Evolutionary conservation across 257 asterid species (phyloP).

Genomic region (Galeopsis tetrahit): DNA sequence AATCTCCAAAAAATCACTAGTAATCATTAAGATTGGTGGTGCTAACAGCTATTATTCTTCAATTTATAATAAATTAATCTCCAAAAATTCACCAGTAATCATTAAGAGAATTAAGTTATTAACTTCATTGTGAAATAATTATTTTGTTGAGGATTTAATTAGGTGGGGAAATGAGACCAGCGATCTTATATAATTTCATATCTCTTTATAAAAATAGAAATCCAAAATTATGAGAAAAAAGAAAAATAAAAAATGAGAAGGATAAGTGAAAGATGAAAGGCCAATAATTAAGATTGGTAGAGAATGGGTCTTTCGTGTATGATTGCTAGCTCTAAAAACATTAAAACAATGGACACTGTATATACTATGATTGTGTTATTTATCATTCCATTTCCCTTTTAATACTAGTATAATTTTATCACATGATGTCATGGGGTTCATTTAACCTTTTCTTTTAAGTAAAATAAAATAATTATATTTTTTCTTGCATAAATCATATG

Average conservation of each 20-base stretch:
- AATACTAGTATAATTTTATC: too few relatives aligned
- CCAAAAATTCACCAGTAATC: neutral
- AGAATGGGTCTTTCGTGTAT: too few relatives aligned
- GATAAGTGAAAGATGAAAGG: neutral
- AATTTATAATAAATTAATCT: slow-evolving; percentile 19
- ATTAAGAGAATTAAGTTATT: neutral
- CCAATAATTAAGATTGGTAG: too few relatives aligned
- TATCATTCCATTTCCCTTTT: too few relatives aligned
- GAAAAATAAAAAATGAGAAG: neutral
- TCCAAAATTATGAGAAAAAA: neutral
- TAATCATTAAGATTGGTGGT: slow-evolving; percentile 1
- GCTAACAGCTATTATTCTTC: slow-evolving; percentile 8
- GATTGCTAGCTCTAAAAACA: too few relatives aligned
- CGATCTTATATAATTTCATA: neutral
- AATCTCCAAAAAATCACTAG: neutral
- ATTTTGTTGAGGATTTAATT: neutral
- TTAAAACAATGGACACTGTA: too few relatives aligned
- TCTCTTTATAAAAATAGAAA: neutral
- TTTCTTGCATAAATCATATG: too few relatives aligned
- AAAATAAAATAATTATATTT: too few relatives aligned
- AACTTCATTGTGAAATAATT: neutral
- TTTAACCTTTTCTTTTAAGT: too few relatives aligned
- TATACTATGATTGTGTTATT: too few relatives aligned
- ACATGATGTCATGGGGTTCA: too few relatives aligned
- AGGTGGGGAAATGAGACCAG: neutral